These are phyloP conservation scores for Lodderomyces beijingensis DNA, from an alignment of 1,139 yeast species.

Conservation along the genomic window DNA sequence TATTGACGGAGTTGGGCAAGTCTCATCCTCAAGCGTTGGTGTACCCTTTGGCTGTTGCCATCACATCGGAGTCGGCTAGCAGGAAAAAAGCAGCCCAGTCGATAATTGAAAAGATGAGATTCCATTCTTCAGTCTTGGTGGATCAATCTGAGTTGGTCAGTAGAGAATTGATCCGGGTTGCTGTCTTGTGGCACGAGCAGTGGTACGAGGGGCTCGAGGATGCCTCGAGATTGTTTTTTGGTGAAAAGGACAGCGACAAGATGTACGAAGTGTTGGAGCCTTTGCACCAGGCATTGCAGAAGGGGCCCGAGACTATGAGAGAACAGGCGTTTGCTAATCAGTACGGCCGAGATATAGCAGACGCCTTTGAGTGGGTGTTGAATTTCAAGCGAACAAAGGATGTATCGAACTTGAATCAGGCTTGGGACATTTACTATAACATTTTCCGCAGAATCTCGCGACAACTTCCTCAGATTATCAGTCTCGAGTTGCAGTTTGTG, in stretches of 20 bases:
- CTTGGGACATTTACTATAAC: conserved; percentile 95
- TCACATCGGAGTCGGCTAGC: conserved; percentile 84
- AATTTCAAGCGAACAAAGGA: conserved; percentile 84
- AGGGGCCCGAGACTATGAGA: conserved; percentile 89
- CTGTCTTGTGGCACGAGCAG: conserved; percentile 95
- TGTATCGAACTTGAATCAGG: conserved; percentile 85
- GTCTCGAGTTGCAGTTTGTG: conserved; percentile 86
- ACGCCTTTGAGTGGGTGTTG: conserved; percentile 91
- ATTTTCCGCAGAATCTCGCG: conserved; percentile 89
- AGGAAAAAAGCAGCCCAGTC: conserved; percentile 90
- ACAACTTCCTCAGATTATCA: conserved; percentile 82
- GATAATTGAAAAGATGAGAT: conserved; percentile 86
- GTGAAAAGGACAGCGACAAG: conserved; percentile 90
- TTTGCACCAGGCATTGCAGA: conserved; percentile 72
- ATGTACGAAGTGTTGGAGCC: conserved; percentile 93
- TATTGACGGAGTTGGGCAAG: conserved; percentile 83
- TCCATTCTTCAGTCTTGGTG: conserved; percentile 79
- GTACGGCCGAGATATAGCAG: conserved; percentile 87
- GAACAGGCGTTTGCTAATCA: conserved; percentile 92
- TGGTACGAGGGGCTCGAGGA: conserved; percentile 99
- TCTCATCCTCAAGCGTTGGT: conserved; percentile 97
- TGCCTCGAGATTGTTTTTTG: conserved; percentile 90
- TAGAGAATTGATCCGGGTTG: conserved; percentile 87
- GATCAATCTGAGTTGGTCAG: conserved; percentile 95
- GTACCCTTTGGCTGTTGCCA: conserved; percentile 93